These are phyloP conservation scores for Erigeron canadensis DNA, from an alignment of 129 eudicot genomes.

Conservation along the genomic window DNA sequence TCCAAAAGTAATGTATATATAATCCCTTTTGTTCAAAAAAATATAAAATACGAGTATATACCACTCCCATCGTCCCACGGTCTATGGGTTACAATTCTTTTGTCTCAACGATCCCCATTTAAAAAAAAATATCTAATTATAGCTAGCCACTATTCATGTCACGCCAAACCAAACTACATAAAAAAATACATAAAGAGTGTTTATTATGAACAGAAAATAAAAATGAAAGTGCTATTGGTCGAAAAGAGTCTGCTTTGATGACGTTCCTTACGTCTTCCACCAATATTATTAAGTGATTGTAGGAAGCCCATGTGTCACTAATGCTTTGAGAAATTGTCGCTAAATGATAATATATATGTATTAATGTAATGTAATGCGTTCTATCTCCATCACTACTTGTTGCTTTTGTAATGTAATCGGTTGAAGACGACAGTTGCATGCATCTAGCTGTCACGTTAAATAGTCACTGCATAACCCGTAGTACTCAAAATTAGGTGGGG, in stretches of 20 bases:
- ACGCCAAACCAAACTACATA: neutral
- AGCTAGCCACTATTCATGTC: no score
- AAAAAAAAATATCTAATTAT: no score
- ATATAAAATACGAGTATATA: no score
- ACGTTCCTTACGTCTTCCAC: conserved; percentile 34
- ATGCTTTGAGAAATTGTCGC: conserved; percentile 7
- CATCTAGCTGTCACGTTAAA: conserved; percentile 31
- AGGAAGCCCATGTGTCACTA: conserved; percentile 25
- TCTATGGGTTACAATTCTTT: no score
- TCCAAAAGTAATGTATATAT: no score
- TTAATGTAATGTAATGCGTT: conserved; percentile 29
- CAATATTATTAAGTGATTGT: conserved; percentile 4
- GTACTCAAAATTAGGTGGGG: conserved; percentile 33
- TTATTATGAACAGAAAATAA: neutral
- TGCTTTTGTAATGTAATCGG: conserved; percentile 4
- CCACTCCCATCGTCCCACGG: no score
- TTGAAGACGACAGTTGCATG: conserved; percentile 25
- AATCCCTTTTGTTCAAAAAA: neutral
- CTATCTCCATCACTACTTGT: conserved; percentile 12
- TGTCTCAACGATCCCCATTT: no score
- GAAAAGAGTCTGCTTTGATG: conserved; percentile 25
- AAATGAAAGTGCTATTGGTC: conserved; percentile 18
- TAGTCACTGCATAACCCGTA: conserved; percentile 17
- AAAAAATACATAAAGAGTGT: neutral
- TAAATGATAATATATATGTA: no score